phyloP scores from a whole-genome alignment of 805 yeast species.

The Candida adriatica region DNA sequence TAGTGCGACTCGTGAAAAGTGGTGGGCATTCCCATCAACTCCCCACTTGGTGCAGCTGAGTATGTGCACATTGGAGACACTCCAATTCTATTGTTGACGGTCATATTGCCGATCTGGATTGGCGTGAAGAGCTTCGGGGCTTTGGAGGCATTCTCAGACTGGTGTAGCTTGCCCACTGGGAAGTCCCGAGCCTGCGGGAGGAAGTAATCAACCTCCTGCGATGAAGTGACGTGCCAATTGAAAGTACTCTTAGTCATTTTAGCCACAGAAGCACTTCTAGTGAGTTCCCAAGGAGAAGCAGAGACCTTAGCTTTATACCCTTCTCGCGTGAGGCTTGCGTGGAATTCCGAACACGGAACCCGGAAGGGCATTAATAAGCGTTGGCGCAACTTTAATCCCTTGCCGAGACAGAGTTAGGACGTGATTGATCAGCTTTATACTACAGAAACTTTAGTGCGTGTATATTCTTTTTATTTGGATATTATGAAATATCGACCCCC shows the following conservation, averaged over 20 bases:
- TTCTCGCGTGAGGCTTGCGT: too few species aligned
- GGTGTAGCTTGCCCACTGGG: conserved; percentile 9
- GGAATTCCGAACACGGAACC: too few species aligned
- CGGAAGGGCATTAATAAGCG: too few species aligned
- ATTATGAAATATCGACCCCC: not conserved
- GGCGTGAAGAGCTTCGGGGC: conserved; percentile 19
- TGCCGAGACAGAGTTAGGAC: too few species aligned
- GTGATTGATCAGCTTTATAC: too few species aligned
- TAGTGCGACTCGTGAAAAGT: conserved; percentile 44
- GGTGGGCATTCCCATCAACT: conserved; percentile 32
- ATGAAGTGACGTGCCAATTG: conserved; percentile 5
- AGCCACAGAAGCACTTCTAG: too few species aligned
- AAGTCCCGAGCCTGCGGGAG: conserved; percentile 7
- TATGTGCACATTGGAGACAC: conserved; percentile 54
- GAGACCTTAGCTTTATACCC: too few species aligned
- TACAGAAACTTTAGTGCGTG: too few species aligned
- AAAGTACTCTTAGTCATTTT: not conserved
- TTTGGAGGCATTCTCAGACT: conserved; percentile 4
- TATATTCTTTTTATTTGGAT: too few species aligned
- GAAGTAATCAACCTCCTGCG: conserved; percentile 4
- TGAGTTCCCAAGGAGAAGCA: too few species aligned
- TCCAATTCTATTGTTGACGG: conserved; percentile 43
- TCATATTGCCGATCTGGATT: conserved; percentile 13
- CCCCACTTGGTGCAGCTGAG: conserved; percentile 28
- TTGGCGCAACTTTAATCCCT: too few species aligned